A percentile compares a stretch with the other conserved stretches of the same genome.
Evolutionary conservation across 1,284 basidiomycete species (phyloP).

Genomic region (Ceratobasidium sp.): DNA sequence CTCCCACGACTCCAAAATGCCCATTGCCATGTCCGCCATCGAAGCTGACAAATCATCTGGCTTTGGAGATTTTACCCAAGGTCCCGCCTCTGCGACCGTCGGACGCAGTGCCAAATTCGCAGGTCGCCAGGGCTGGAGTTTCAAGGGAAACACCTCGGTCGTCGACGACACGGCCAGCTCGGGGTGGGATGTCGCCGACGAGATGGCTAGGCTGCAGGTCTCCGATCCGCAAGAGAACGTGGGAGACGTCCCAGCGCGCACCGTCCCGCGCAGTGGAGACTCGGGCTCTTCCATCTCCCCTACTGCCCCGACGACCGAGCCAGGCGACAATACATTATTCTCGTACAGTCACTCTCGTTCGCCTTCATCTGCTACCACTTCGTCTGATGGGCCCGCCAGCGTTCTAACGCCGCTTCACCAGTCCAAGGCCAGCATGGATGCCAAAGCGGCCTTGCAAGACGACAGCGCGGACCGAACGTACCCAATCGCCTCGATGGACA

Average conservation of each 20-base stretch:
- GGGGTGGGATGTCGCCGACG: constrained; percentile 35
- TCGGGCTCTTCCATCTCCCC: constrained; percentile 43
- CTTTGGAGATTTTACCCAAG: constrained; percentile 35
- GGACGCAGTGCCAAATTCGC: constrained; percentile 34
- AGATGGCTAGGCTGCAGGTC: constrained; percentile 33
- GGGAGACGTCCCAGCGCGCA: background rate
- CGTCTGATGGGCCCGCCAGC: constrained; percentile 37
- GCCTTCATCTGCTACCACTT: constrained; percentile 40
- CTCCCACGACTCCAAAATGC: constrained; percentile 21
- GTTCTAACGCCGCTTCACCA: constrained; percentile 41
- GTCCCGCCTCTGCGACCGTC: constrained; percentile 32
- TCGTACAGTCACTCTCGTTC: constrained; percentile 44
- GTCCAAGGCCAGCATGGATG: constrained; percentile 37
- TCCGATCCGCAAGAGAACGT: constrained; percentile 17
- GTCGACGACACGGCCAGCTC: constrained; percentile 16
- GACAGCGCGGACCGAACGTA: constrained; percentile 12
- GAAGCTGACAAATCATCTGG: constrained; percentile 45
- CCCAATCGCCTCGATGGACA: constrained; percentile 37
- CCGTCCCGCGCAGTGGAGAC: constrained; percentile 30
- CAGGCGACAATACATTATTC: constrained; percentile 41
- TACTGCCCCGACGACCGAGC: constrained; percentile 37
- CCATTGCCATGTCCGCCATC: constrained; percentile 44
- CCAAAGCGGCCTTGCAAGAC: constrained; percentile 30
- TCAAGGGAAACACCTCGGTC: constrained; percentile 31
- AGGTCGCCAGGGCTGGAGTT: constrained; percentile 37